Conservation (phyloP, 805 yeast genomes). For the Metschnikowia anglica region DNA sequence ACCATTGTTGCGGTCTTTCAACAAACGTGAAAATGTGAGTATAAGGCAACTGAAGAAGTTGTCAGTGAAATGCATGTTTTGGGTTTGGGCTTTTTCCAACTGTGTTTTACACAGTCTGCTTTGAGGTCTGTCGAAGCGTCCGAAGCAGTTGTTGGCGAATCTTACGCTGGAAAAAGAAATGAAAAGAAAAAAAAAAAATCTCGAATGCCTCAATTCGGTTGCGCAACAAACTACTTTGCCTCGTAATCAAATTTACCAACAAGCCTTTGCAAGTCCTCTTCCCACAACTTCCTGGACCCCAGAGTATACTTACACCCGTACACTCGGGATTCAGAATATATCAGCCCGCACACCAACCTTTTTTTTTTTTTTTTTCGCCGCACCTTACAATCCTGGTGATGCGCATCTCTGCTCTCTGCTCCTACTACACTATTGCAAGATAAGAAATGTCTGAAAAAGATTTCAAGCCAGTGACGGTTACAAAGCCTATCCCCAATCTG, state of each 20-base stretch:
- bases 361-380: conserved; percentile 3
- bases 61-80: too few relatives aligned
- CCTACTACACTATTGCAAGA: conserved; percentile 1
- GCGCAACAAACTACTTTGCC: too few relatives aligned
- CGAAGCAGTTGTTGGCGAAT: too few relatives aligned
- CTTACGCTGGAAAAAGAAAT: too few relatives aligned
- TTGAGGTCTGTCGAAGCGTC: too few relatives aligned
- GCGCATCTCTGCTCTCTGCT: conserved; percentile 18
- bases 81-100: too few relatives aligned
- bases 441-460: conserved; percentile 23
- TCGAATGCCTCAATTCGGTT: too few relatives aligned
- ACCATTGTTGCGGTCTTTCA: too few relatives aligned
- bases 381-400: conserved; percentile 11
- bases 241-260: background rate
- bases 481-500: conserved; percentile 83
- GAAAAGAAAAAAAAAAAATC: too few relatives aligned
- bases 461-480: conserved; percentile 78
- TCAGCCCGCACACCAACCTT: background rate
- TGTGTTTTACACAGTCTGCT: too few relatives aligned
- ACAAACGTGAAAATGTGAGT: too few relatives aligned
- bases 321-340: conserved; percentile 5
- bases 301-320: conserved; percentile 3
- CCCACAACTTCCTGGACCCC: background rate
- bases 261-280: background rate
- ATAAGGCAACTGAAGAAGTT: too few relatives aligned